Evolutionary conservation across 768 basidiomycete genomes (phyloP).

Genomic region (Termitomyces sp.): DNA sequence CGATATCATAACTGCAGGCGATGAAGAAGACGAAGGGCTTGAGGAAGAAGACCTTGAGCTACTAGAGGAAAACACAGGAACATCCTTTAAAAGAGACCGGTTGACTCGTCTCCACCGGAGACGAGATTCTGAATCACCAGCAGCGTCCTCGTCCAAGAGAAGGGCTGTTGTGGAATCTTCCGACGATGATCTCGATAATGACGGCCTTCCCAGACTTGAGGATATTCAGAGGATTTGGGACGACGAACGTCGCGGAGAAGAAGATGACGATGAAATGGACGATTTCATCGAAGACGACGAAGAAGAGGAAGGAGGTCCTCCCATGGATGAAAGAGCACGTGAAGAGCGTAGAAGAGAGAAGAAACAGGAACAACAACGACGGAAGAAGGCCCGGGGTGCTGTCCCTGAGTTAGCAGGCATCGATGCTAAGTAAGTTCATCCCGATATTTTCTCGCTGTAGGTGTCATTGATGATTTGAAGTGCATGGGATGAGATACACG

Average conservation of each 20-base stretch:
- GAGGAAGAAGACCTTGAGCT: constrained; percentile 93
- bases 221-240: constrained; percentile 81
- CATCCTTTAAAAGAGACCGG: constrained; percentile 62
- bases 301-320: constrained; percentile 66
- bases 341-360: constrained; percentile 71
- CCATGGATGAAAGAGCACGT: constrained; percentile 69
- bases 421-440: constrained; percentile 66
- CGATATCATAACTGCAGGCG: constrained; percentile 17
- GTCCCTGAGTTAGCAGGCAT: constrained; percentile 74
- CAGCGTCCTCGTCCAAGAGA: constrained; percentile 55
- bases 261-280: constrained; percentile 74
- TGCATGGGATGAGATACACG: constrained; percentile 93
- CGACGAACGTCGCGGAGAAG: constrained; percentile 61
- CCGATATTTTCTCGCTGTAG: neutral
- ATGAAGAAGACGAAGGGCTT: constrained; percentile 60
- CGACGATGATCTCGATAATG: constrained; percentile 68
- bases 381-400: constrained; percentile 56
- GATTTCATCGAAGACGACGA: constrained; percentile 82
- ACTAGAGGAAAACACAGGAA: constrained; percentile 88
- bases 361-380: constrained; percentile 61
- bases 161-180: constrained; percentile 63
- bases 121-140: constrained; percentile 65
- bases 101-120: constrained; percentile 70
- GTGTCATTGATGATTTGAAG: constrained; percentile 31
- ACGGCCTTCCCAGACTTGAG: constrained; percentile 51